Evolutionary conservation across 2,329 filamentous ascomycete genomes (phyloP), one percentile per base, ranked within the genome.

Genomic region (Cladosporium phlei): DNA sequence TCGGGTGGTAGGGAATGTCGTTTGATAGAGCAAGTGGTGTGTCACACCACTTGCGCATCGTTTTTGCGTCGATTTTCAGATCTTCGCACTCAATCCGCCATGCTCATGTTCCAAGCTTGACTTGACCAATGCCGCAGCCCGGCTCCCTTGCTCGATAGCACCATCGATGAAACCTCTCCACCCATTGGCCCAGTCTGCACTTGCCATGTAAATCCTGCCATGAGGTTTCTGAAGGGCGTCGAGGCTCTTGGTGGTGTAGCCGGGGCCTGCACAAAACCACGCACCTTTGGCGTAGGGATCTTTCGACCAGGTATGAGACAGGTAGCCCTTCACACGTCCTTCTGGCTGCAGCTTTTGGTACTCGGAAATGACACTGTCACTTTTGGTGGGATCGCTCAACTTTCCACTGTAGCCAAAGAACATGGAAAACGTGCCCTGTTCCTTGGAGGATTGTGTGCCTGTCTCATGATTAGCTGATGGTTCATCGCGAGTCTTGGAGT

Each of bases 121-220:
- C 22, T 27, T 38, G 9, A 38, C 35, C 14, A 16, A n/a, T 10
- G 21, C 22, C 4, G 34, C 34, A 21, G 34, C 34, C 4, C 20
- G 5, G 3, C 12, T n/a, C 0, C 64, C 63, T 17, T 55, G 50
- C 44, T 66, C 61, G 27, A 66, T 59, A 2, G 63, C 64, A 10
- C 64, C 65, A 42, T 67, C 63, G n/a, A 65, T 52, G 27, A 62
- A 66, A 1, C 58, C 61, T 34, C 63, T 54, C 63, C 63, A 67
- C 1, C 61, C 62, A 43, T 55, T 48, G 2, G 64, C 60, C 62
- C 63, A 66, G 45, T 67, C 65, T 6, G 59, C 57, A 40, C 52
- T 62, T 3, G 63, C 64, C 47, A 67, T 59, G 11, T 57, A 14
- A 4, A 66, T 47, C 5, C 48, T 57, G 2, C 59, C 60, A 44